Conservation (phyloP, 306 rosid species). For the Echinosophora koreensis region DNA sequence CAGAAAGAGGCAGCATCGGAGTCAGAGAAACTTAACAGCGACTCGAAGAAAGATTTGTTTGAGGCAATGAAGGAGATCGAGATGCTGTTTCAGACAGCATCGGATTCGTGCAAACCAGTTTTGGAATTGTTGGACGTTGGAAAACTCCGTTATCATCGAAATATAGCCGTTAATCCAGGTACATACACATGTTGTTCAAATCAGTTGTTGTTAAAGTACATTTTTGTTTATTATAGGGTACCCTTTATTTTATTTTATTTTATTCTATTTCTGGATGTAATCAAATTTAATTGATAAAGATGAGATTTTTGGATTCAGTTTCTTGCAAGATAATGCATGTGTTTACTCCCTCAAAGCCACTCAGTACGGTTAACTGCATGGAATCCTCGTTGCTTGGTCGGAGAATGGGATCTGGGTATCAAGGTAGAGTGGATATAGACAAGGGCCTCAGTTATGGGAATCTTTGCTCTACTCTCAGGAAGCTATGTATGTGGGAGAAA, state of each 20-base stretch:
- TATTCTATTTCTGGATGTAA: not conserved
- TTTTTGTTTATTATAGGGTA: too few relatives aligned
- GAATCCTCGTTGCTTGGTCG: slow-evolving; percentile 34
- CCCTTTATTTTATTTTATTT: not conserved
- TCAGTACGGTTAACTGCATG: slow-evolving; percentile 14
- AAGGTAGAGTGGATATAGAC: slow-evolving; percentile 47
- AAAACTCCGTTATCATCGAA: slow-evolving; percentile 50
- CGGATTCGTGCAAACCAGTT: slow-evolving; percentile 62
- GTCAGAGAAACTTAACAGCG: slow-evolving; percentile 10
- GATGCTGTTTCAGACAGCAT: slow-evolving; percentile 61
- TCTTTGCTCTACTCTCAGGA: slow-evolving; percentile 59
- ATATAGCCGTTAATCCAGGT: slow-evolving; percentile 62
- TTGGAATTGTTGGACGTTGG: slow-evolving; percentile 55
- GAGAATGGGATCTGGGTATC: slow-evolving; percentile 29
- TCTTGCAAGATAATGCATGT: slow-evolving; percentile 50
- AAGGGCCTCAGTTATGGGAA: slow-evolving; percentile 45
- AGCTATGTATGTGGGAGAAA: slow-evolving; percentile 76
- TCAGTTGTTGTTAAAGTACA: too few relatives aligned
- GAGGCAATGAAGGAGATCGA: slow-evolving; percentile 65
- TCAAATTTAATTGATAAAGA: not conserved
- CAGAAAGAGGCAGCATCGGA: slow-evolving; percentile 20
- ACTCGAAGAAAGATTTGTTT: slow-evolving; percentile 35
- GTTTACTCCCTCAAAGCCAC: slow-evolving; percentile 34
- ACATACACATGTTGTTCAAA: not conserved
- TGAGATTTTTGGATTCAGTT: slow-evolving; percentile 43